Evolutionary conservation across 2,329 filamentous ascomycete genomes (phyloP).

Genomic region (Fusarium globosum): DNA sequence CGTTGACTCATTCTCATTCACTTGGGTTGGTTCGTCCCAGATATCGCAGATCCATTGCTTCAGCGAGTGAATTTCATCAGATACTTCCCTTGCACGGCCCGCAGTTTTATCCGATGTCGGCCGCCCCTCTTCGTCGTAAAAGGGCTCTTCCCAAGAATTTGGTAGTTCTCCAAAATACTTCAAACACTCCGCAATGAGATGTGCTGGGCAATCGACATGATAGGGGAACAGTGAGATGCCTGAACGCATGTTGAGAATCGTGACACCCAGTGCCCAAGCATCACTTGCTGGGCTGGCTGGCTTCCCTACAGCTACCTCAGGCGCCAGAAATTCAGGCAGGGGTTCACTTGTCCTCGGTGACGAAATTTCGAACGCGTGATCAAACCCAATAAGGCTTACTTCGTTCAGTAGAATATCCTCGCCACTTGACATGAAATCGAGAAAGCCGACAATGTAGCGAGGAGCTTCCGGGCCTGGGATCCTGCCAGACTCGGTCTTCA

Average conservation of each 20-base stretch:
- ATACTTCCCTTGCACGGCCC: not conserved
- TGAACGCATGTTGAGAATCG: not conserved
- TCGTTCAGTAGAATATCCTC: not conserved
- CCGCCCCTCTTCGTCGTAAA: not conserved
- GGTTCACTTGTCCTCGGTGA: rapidly evolving
- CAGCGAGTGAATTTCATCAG: not conserved
- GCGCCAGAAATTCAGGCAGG: not conserved
- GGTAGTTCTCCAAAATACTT: not conserved
- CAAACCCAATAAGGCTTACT: not conserved
- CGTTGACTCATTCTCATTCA: not conserved
- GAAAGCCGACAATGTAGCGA: not conserved
- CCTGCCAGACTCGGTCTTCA: not conserved
- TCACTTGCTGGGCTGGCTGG: not conserved
- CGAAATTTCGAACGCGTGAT: not conserved
- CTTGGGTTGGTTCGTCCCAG: not conserved
- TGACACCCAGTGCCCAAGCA: not conserved
- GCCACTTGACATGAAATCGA: not conserved
- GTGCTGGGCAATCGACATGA: not conserved
- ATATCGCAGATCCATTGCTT: not conserved
- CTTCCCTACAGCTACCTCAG: not conserved
- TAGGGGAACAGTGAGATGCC: not conserved
- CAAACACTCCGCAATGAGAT: not conserved
- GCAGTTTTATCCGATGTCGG: not conserved
- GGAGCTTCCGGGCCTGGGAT: not conserved
- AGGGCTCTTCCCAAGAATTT: not conserved